phyloP scores from a whole-genome alignment of 2,329 filamentous ascomycete species.

The Aureobasidium sp. region DNA sequence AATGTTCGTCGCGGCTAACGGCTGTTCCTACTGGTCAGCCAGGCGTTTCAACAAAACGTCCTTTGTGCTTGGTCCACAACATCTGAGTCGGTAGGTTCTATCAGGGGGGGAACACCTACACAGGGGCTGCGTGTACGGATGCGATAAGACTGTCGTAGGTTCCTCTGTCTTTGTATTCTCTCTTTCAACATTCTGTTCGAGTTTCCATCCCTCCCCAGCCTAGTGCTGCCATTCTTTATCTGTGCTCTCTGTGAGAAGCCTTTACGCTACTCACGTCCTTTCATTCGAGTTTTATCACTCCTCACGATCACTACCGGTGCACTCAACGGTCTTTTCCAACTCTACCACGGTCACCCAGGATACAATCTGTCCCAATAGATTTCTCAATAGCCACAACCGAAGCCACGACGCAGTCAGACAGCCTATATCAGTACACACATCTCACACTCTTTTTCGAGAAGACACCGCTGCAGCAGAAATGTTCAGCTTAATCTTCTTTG shows the following conservation, averaged over 20 bases:
- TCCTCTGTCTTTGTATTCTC: slow-evolving; percentile 6
- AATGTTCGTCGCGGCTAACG: slow-evolving; percentile 7
- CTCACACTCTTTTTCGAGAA: slow-evolving; percentile 6
- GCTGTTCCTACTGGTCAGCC: slow-evolving; percentile 8
- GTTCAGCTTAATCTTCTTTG: slow-evolving; percentile 15
- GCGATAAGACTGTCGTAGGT: neutral
- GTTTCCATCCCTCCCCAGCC: slow-evolving; percentile 8
- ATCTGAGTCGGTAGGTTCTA: slow-evolving; percentile 11
- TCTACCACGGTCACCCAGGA: slow-evolving; percentile 21
- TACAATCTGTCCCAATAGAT: slow-evolving; percentile 16
- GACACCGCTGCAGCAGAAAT: slow-evolving; percentile 15
- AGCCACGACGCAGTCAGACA: slow-evolving; percentile 7
- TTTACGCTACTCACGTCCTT: slow-evolving; percentile 12
- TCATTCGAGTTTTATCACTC: slow-evolving; percentile 14
- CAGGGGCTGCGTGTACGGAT: slow-evolving; percentile 1
- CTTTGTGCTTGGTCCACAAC: neutral
- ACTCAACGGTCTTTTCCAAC: slow-evolving; percentile 44
- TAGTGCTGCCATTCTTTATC: slow-evolving; percentile 16
- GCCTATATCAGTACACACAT: slow-evolving; percentile 5
- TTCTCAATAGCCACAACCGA: slow-evolving; percentile 12
- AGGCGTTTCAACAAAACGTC: slow-evolving; percentile 13
- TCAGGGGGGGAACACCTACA: slow-evolving; percentile 1
- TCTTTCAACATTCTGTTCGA: slow-evolving; percentile 8
- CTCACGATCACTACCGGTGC: slow-evolving; percentile 29
- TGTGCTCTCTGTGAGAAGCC: slow-evolving; percentile 17